Evolutionary conservation across 2,329 filamentous ascomycete genomes (phyloP).

Genomic region (Pseudomassariella vexata): DNA sequence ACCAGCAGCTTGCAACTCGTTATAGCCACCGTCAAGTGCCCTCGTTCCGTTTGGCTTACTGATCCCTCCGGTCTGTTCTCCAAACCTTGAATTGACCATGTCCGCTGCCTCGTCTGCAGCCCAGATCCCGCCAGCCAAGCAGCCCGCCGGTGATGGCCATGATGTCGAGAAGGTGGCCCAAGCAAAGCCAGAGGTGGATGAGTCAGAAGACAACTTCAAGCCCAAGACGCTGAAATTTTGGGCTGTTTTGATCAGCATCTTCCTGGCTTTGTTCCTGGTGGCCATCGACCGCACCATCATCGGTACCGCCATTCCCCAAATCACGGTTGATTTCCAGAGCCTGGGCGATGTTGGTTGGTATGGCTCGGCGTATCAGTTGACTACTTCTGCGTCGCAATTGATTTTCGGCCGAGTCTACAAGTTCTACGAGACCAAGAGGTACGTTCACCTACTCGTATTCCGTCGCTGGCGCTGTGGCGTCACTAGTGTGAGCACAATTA

Average conservation of each 20-base stretch:
- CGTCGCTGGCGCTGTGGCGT: neutral
- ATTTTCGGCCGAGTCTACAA: slow-evolving; percentile 49
- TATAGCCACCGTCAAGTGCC: no score
- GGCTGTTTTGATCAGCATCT: slow-evolving; percentile 47
- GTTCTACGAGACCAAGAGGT: slow-evolving; percentile 46
- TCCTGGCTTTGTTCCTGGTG: slow-evolving; percentile 51
- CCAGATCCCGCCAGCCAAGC: neutral
- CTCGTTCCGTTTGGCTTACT: no score
- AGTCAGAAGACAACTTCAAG: slow-evolving; percentile 36
- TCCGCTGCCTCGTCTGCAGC: neutral
- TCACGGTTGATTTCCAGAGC: slow-evolving; percentile 52
- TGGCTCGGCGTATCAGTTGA: slow-evolving; percentile 55
- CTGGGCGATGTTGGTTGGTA: slow-evolving; percentile 61
- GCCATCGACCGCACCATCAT: slow-evolving; percentile 54
- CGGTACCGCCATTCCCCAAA: slow-evolving; percentile 47
- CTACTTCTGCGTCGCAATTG: slow-evolving; percentile 49
- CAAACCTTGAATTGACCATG: neutral
- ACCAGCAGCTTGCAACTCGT: no score
- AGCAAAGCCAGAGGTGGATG: slow-evolving; percentile 10
- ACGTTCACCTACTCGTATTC: slow-evolving; percentile 14
- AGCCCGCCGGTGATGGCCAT: neutral
- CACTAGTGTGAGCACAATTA: neutral
- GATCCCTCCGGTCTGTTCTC: neutral
- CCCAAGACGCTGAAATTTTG: slow-evolving; percentile 50
- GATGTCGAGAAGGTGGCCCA: slow-evolving; percentile 12